Evolutionary conservation across 192 early-diverging fungal genomes (phyloP), one percentile per base, ranked within the genome.

Genomic region (Powellomyces hirtus): DNA sequence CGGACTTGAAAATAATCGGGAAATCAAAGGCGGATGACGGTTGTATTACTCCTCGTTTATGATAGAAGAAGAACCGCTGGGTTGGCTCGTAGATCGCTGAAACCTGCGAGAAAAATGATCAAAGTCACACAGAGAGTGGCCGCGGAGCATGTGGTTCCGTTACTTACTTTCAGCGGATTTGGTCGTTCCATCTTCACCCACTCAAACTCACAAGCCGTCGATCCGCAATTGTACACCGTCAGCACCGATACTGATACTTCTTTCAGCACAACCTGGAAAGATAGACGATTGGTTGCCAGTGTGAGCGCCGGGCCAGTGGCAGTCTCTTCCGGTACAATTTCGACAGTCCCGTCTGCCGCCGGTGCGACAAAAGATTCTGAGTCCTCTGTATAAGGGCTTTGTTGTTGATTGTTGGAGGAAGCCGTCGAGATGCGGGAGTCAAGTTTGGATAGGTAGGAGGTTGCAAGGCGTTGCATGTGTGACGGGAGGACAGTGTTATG

Each of bases 1-100:
- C 61, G 10, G 66, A 66, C 66, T 80, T 84, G 66, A 84, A 84
- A 31, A 80, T 67, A 33, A 84, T 76, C 29, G 63, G 66, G 59
- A 81, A 79, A 68, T 84, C 83, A 57, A 76, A 84, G 2, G 78
- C 78, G 0, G 75, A 66, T 38, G 76, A 79, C 18, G 83, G 83
- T 13, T 81, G 62, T 10, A 84, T 74, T 16, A 81, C 77, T 4
- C 83, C 83, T 16, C 42, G 66, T 37, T 66, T 77, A 56, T 79
- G 70, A 31, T 66, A 69, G 29, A 84, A 80, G 52, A 73, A 84
- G 62, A 84, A 84, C 16, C 79, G 46, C 58, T 79, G 79, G 11
- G 74, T 68, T 6, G 59, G 36, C 42, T 77, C 79, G 42, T 75
- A 34, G 13, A 70, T 60, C 8, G 65, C 67, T 30, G 50, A 70